phyloP scores from a whole-genome alignment of 345 rosid species.

The Eucalyptus regnans region DNA sequence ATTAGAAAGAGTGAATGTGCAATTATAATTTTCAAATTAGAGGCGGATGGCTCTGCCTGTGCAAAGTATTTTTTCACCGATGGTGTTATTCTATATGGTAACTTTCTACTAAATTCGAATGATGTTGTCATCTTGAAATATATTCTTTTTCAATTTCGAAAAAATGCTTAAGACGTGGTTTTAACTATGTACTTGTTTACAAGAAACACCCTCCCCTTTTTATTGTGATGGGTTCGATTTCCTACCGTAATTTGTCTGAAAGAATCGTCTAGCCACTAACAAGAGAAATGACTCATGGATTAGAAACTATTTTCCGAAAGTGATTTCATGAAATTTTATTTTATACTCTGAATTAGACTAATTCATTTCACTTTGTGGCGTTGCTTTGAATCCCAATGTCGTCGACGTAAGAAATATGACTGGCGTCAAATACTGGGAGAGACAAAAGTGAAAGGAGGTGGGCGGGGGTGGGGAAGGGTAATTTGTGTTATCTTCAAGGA shows the following conservation, averaged over 20 bases:
- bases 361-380: background rate
- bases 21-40: background rate
- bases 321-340: background rate
- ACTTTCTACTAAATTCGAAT: background rate
- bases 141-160: background rate
- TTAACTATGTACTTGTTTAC: background rate
- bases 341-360: background rate
- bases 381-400: background rate
- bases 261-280: background rate
- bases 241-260: background rate
- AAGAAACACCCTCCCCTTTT: background rate
- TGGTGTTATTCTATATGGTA: background rate
- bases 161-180: background rate
- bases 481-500: background rate
- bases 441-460: background rate
- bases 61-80: background rate
- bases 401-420: background rate
- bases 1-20: background rate
- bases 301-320: background rate
- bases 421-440: background rate
- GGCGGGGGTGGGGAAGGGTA: background rate
- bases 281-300: background rate
- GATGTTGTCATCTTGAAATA: background rate
- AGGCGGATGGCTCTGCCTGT: fast-evolving
- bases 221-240: background rate